Evolutionary conservation across 441 rosid genomes (phyloP).

Genomic region (Syzygium syzygioides): DNA sequence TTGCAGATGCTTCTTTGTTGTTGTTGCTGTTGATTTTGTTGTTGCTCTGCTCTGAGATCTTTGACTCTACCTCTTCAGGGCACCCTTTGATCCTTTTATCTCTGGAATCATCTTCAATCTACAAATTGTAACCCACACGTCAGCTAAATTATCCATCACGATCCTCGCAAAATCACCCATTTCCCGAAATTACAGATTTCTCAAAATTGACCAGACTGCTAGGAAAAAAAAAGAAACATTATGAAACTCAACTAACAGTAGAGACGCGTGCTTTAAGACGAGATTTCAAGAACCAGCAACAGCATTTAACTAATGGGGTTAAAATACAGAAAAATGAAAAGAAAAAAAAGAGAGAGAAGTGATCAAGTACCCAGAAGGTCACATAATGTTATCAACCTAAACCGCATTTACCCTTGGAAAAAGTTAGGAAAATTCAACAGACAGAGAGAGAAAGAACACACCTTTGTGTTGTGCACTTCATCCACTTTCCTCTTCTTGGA

Average conservation of each 20-base stretch:
- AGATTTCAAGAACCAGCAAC: neutral
- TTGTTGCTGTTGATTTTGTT: constrained; percentile 20
- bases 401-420: neutral
- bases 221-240: neutral
- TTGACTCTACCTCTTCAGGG: constrained; percentile 43
- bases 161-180: constrained; percentile 25
- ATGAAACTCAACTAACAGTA: neutral
- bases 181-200: constrained; percentile 3
- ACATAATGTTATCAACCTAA: neutral
- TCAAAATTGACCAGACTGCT: neutral
- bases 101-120: constrained; percentile 23
- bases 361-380: neutral
- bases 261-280: neutral
- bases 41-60: constrained; percentile 31
- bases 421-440: neutral
- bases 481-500: constrained; percentile 52
- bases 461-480: constrained; percentile 30
- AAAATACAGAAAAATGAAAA: neutral
- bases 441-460: neutral
- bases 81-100: constrained; percentile 33
- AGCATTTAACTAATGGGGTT: neutral
- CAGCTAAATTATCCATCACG: neutral
- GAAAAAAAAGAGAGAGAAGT: neutral
- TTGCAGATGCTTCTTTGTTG: constrained; percentile 31
- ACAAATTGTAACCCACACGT: neutral